Percentiles rank a stretch among this genome's conserved stretches.
These are phyloP conservation scores for Chaetomium sp. DNA, from an alignment of 2,329 filamentous ascomycete species.

Conservation along the genomic window DNA sequence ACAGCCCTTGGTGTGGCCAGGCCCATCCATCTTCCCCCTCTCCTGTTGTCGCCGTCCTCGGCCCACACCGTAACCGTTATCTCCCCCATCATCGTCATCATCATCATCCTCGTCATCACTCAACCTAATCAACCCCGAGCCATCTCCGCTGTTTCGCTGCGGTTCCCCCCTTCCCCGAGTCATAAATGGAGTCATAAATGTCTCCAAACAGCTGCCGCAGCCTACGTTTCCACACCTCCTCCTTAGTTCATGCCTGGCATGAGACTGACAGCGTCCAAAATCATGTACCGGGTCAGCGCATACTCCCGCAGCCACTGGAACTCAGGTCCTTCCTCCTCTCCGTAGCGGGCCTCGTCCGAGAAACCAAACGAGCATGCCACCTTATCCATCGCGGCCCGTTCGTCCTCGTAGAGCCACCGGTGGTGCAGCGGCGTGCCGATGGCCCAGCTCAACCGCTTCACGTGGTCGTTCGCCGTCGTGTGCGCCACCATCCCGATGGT, in stretches of 20 bases:
- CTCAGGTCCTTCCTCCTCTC: slow-evolving; percentile 84
- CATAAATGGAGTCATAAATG: background rate
- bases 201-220: background rate
- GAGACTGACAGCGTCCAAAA: slow-evolving; percentile 79
- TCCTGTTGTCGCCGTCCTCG: background rate
- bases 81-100: slow-evolving; percentile 2
- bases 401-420: slow-evolving; percentile 84
- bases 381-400: slow-evolving; percentile 78
- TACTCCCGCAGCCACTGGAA: slow-evolving; percentile 85
- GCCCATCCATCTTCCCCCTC: background rate
- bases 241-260: slow-evolving; percentile 75
- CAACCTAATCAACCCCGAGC: background rate
- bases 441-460: slow-evolving; percentile 88
- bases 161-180: background rate
- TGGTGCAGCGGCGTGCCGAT: slow-evolving; percentile 72
- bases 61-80: slow-evolving; percentile 4
- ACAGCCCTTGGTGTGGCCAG: slow-evolving; percentile 17
- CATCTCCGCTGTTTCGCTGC: background rate
- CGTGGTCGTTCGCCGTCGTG: slow-evolving; percentile 87
- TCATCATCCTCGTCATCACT: background rate
- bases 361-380: slow-evolving; percentile 91
- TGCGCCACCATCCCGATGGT: slow-evolving; percentile 79
- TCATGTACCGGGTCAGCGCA: slow-evolving; percentile 76
- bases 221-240: background rate
- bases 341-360: slow-evolving; percentile 68